These are phyloP conservation scores for Zasmidium angulare DNA, from an alignment of 2,329 filamentous ascomycete genomes.

Conservation along the genomic window DNA sequence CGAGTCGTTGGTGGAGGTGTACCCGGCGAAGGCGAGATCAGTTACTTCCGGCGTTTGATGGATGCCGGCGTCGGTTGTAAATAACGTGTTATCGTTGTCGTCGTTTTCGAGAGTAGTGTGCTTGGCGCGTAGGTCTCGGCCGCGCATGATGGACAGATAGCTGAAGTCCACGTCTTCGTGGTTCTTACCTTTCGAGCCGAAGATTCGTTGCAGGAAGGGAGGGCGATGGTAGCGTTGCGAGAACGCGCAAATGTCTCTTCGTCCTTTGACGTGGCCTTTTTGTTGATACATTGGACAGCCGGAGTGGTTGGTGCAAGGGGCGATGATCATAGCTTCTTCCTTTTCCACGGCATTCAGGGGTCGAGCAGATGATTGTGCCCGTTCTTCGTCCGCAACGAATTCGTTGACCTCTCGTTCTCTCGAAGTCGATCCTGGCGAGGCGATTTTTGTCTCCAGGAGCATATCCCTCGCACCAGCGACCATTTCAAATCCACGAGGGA, in stretches of 20 bases:
- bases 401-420: conserved; percentile 10
- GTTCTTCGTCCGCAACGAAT: background rate
- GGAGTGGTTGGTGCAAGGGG: conserved; percentile 80
- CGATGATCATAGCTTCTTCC: conserved; percentile 62
- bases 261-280: conserved; percentile 67
- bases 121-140: conserved; percentile 57
- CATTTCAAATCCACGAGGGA: conserved; percentile 88
- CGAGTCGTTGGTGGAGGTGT: conserved; percentile 49
- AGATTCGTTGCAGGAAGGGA: conserved; percentile 73
- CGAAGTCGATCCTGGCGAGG: conserved; percentile 52
- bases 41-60: conserved; percentile 59
- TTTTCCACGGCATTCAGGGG: conserved; percentile 36
- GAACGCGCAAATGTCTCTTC: conserved; percentile 91
- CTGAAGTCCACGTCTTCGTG: conserved; percentile 90
- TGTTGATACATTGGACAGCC: conserved; percentile 82
- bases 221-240: conserved; percentile 85
- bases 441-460: conserved; percentile 73
- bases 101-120: background rate
- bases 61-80: no score
- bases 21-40: conserved; percentile 69
- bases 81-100: no score
- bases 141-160: conserved; percentile 82
- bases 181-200: conserved; percentile 69
- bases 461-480: conserved; percentile 80
- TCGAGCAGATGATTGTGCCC: background rate